Conservation (phyloP, 345 rosid species). For the Syzygium oleosum region DNA sequence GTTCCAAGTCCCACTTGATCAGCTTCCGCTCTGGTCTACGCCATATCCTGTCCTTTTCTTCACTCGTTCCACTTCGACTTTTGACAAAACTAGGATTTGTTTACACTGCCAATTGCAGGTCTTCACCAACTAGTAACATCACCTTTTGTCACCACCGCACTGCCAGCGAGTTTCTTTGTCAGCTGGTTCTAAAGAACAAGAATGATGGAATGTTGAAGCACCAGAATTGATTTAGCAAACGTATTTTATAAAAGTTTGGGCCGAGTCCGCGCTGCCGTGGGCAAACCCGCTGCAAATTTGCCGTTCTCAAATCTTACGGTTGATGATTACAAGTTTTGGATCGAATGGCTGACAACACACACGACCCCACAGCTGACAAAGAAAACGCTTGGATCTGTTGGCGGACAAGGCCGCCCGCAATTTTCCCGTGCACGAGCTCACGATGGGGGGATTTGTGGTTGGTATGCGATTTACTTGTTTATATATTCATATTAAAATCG, state of each 20-base stretch:
- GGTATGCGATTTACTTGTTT: background rate
- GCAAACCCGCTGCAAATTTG: too few relatives aligned
- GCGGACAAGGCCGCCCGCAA: background rate
- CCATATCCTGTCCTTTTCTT: background rate
- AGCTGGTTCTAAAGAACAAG: background rate
- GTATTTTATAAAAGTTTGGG: too few relatives aligned
- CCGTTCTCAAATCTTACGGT: background rate
- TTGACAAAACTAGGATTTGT: background rate
- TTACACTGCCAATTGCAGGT: background rate
- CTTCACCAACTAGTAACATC: too few relatives aligned
- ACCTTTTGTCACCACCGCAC: background rate
- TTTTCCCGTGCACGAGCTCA: background rate
- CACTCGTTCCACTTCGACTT: background rate
- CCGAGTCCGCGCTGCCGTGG: too few relatives aligned
- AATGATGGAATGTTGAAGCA: background rate
- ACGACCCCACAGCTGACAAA: background rate
- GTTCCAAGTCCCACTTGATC: background rate
- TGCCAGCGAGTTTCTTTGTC: background rate
- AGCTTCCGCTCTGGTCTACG: background rate
- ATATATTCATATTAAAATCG: background rate
- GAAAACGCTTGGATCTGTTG: background rate
- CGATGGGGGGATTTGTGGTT: background rate
- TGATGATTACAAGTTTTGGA: background rate
- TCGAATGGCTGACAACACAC: background rate
- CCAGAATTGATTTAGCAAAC: too few relatives aligned